Percentiles rank a stretch among this genome's conserved stretches.
Evolutionary conservation across 139 green algal species (phyloP).

Genomic region (Tetraselmis striata): DNA sequence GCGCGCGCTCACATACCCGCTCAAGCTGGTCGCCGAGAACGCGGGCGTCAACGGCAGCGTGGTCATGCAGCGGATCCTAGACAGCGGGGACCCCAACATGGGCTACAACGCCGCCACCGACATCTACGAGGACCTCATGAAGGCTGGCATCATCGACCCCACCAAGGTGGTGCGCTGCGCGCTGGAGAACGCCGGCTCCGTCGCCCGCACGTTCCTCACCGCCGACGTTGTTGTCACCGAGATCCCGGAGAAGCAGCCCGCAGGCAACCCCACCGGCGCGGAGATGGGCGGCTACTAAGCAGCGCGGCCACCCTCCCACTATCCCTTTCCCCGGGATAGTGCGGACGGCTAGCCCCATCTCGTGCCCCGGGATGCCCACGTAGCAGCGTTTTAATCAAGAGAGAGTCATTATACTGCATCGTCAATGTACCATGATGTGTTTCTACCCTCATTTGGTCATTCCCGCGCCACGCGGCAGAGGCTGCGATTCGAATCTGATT

Average conservation of each 20-base stretch:
- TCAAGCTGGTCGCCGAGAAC: conserved; percentile 96
- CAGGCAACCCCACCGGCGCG: conserved; percentile 16
- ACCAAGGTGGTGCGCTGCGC: conserved; percentile 94
- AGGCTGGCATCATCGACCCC: conserved; percentile 96
- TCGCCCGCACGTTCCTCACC: conserved; percentile 96
- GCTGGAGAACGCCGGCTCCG: conserved; percentile 91
- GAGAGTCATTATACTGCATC: too few relatives aligned
- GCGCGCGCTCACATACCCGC: conserved; percentile 81
- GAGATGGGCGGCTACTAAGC: conserved; percentile 53
- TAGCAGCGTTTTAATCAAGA: too few relatives aligned
- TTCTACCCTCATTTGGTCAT: too few relatives aligned
- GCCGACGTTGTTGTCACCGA: conserved; percentile 86
- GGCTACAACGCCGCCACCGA: conserved; percentile 93
- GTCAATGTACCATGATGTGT: too few relatives aligned
- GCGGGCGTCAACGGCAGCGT: conserved; percentile 94
- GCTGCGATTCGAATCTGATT: too few relatives aligned
- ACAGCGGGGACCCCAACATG: conserved; percentile 34
- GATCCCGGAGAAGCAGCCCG: conserved; percentile 68
- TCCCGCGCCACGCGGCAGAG: too few relatives aligned
- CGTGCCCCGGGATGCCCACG: not conserved
- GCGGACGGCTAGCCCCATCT: not conserved
- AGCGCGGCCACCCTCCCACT: not conserved
- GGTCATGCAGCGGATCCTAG: conserved; percentile 80
- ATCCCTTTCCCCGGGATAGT: too few relatives aligned
- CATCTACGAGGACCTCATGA: conserved; percentile 90